Evolutionary conservation across 306 rosid genomes (phyloP), one percentile per base, ranked within the genome.

Genomic region (Rosa persica): DNA sequence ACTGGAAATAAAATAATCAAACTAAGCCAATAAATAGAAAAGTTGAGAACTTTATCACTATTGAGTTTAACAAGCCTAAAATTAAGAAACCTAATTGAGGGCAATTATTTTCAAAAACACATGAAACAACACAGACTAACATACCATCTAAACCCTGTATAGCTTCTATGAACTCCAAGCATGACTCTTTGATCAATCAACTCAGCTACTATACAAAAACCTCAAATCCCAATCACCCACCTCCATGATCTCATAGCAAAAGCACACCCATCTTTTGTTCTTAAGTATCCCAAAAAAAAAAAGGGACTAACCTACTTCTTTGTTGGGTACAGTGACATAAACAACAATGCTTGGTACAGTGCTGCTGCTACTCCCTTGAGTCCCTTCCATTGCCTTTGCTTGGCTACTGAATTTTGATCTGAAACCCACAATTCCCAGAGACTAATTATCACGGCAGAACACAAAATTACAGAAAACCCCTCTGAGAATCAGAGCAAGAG

Each of bases 291-390:
- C n/a, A n/a, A n/a, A n/a, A 30, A 30, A 30, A 30, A 30, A 30
- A 2, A 30, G 3, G 72, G 13, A 67, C 65, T 48, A 57, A 94
- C 98, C 98, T 79, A 88, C 88, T 87, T 95, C 96, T 88, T 83
- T 93, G 89, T 90, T 89, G 51, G 98, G 97, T 58, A 93, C 99
- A 23, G 99, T 95, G 65, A 93, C 99, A 79, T 93, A 95, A 67
- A 95, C 98, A 71, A 93, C 99, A 42, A 95, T 95, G 83, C 90
- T 89, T 38, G 99, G 94, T 25, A 93, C 96, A 71, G 92, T 86
- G 57, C 81, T 76, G 87, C 77, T 84, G 11, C 67, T 27, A 25
- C 67, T 60, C 16, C 66, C 30, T 51, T 51, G 57, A 65, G 51
- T 83, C 15, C 84, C 92, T 89, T 86, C 99, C 98, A 93, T 95